These are phyloP conservation scores for Angomonas deanei DNA, from an alignment of 208 protist species.

Conservation along the genomic window DNA sequence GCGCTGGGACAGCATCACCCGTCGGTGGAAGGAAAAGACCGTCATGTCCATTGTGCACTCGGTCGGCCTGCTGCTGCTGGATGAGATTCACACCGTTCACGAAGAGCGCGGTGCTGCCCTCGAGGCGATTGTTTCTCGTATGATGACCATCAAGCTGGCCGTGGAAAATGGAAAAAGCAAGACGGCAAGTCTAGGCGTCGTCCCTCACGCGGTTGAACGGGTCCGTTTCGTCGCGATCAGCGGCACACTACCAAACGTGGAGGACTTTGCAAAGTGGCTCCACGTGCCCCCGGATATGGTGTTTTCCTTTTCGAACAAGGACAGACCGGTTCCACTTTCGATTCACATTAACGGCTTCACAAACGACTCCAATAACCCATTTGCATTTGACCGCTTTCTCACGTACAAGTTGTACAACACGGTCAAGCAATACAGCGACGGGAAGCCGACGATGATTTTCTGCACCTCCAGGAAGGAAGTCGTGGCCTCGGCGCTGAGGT, in stretches of 20 bases:
- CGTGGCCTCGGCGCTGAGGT: slow-evolving; percentile 48
- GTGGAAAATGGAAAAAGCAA: background rate
- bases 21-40: slow-evolving; percentile 80
- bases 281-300: slow-evolving; percentile 35
- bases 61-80: slow-evolving; percentile 81
- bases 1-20: slow-evolving; percentile 92
- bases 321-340: slow-evolving; percentile 79
- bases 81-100: slow-evolving; percentile 92
- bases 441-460: slow-evolving; percentile 85
- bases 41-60: slow-evolving; percentile 65
- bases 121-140: slow-evolving; percentile 90
- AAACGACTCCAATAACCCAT: slow-evolving; percentile 70
- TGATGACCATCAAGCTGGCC: slow-evolving; percentile 70
- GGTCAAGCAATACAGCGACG: slow-evolving; percentile 66
- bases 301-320: slow-evolving; percentile 57
- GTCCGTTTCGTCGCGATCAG: slow-evolving; percentile 83
- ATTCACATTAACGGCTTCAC: slow-evolving; percentile 67
- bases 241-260: slow-evolving; percentile 91
- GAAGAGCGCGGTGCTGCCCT: slow-evolving; percentile 89
- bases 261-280: slow-evolving; percentile 89
- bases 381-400: slow-evolving; percentile 88
- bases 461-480: slow-evolving; percentile 81
- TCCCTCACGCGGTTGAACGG: background rate
- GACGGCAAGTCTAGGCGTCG: background rate
- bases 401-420: slow-evolving; percentile 83